phyloP scores from a whole-genome alignment of 179 eudicot genomes.

The Pouteria campechiana region DNA sequence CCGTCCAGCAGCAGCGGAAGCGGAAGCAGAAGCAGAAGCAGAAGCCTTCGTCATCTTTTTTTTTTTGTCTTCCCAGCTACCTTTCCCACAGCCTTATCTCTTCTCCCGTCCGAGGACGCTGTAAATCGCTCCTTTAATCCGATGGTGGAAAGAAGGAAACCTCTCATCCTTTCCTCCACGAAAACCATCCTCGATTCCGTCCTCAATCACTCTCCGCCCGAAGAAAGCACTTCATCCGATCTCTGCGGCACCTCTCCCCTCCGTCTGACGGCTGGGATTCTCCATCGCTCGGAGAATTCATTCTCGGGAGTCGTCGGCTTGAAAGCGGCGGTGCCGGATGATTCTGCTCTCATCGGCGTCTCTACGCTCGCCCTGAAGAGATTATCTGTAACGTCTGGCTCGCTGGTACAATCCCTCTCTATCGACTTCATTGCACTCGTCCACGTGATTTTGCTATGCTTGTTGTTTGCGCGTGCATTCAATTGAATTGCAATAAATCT shows the following conservation, averaged over 20 bases:
- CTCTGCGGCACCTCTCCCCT: conserved; percentile 11
- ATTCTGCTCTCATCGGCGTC: conserved; percentile 60
- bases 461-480: no score
- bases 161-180: conserved; percentile 78
- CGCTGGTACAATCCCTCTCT: conserved; percentile 37
- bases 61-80: no score
- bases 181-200: conserved; percentile 53
- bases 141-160: conserved; percentile 75
- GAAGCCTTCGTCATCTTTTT: no score
- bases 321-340: conserved; percentile 25
- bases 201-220: conserved; percentile 14
- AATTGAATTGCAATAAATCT: no score
- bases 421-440: no score
- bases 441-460: no score
- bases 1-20: no score
- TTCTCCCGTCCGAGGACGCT: no score
- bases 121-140: no score
- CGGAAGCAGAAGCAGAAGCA: no score
- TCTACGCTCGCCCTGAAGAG: conserved; percentile 53
- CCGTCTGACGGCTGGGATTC: conserved; percentile 54
- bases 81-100: no score
- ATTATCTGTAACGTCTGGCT: conserved; percentile 66
- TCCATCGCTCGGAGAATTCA: conserved; percentile 25
- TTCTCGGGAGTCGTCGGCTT: conserved; percentile 6
- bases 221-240: conserved; percentile 3